A percentile compares a stretch with the other conserved stretches of the same genome.
Evolutionary conservation across 1,284 basidiomycete genomes (phyloP).

Genomic region (Apiotrichum brassicae): DNA sequence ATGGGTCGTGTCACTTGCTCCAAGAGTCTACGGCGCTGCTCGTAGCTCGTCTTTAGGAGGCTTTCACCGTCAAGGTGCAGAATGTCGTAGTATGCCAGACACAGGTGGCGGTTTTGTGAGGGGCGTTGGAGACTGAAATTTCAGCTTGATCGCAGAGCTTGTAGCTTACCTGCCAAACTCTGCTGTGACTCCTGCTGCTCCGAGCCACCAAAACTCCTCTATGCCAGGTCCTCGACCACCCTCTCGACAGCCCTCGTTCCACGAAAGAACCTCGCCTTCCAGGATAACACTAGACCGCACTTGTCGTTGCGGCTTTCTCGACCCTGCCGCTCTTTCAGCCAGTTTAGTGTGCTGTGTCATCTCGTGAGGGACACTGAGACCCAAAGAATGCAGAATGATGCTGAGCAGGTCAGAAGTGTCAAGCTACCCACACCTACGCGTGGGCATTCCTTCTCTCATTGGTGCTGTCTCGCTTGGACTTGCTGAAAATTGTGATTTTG

Average conservation of each 20-base stretch:
- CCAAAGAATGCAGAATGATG: slow-evolving; percentile 60
- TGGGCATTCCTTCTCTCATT: slow-evolving; percentile 63
- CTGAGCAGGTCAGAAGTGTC: slow-evolving; percentile 41
- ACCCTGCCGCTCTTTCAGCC: neutral
- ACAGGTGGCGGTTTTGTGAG: slow-evolving; percentile 53
- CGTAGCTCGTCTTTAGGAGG: slow-evolving; percentile 57
- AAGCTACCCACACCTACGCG: slow-evolving; percentile 48
- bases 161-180: neutral
- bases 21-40: slow-evolving; percentile 56
- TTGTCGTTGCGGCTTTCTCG: neutral
- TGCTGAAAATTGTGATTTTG: slow-evolving; percentile 70
- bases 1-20: slow-evolving; percentile 54
- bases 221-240: slow-evolving; percentile 41
- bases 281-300: slow-evolving; percentile 54
- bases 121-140: no score
- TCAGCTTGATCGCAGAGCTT: no score
- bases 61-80: slow-evolving; percentile 59
- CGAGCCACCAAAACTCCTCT: slow-evolving; percentile 50
- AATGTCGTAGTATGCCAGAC: slow-evolving; percentile 77
- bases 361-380: slow-evolving; percentile 39
- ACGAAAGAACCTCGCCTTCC: slow-evolving; percentile 84
- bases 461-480: slow-evolving; percentile 74
- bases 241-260: slow-evolving; percentile 51
- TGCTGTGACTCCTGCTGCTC: slow-evolving; percentile 28
- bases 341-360: slow-evolving; percentile 16